Evolutionary conservation across 352 stramenopile species (phyloP).

Genomic region (Phytophthora pini): DNA sequence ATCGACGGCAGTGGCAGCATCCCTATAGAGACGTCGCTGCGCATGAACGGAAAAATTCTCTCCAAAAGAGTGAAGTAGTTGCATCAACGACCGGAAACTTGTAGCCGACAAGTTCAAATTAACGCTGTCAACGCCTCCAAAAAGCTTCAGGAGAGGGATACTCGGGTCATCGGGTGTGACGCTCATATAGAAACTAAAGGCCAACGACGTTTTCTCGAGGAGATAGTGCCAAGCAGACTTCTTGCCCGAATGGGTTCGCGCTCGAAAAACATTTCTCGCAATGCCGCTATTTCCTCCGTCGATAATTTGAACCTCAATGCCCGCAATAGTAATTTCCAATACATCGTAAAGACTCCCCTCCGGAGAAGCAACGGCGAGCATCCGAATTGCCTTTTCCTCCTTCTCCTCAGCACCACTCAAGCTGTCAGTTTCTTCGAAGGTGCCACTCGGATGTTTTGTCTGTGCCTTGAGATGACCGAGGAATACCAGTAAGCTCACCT

Average conservation of each 20-base stretch:
- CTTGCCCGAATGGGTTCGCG: conserved; percentile 17
- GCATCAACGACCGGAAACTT: conserved; percentile 66
- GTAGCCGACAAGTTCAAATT: conserved; percentile 73
- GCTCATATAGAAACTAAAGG: conserved; percentile 79
- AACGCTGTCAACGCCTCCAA: conserved; percentile 73
- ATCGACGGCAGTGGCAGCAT: conserved; percentile 22
- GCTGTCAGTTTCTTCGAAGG: conserved; percentile 17
- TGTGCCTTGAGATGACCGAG: conserved; percentile 76
- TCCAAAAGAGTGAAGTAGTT: conserved; percentile 71
- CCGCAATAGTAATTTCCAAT: conserved; percentile 78
- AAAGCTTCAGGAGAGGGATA: conserved; percentile 79
- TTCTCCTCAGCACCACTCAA: conserved; percentile 6
- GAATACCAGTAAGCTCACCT: conserved; percentile 74
- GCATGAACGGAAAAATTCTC: conserved; percentile 65
- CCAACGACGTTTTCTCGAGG: conserved; percentile 78
- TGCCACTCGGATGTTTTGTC: conserved; percentile 49
- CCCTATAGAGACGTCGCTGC: conserved; percentile 36
- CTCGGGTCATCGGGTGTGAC: conserved; percentile 80
- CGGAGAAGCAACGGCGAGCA: conserved; percentile 22
- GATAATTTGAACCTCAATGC: conserved; percentile 79
- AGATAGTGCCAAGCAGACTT: conserved; percentile 60
- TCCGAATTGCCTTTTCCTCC: conserved; percentile 15
- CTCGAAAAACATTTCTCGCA: conserved; percentile 26
- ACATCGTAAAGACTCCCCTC: conserved; percentile 78
- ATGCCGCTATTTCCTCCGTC: conserved; percentile 26